Conservation (phyloP, 345 rosid species). For the Microthlaspi erraticum region DNA sequence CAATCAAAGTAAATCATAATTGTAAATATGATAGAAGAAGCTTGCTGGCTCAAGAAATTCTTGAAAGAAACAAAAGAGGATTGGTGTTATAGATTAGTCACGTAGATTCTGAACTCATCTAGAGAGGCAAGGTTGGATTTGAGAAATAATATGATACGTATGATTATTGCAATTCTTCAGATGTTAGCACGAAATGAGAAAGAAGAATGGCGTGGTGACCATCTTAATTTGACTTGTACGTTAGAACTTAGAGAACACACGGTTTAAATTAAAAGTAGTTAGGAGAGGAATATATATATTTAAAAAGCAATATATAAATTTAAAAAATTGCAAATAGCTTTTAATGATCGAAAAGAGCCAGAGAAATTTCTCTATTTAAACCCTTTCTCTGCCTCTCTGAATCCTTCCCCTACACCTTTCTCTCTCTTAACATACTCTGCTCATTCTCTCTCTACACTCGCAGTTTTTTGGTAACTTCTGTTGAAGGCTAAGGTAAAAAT, state of each 20-base stretch:
- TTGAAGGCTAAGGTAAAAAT: conserved; percentile 32
- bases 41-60: conserved; percentile 14
- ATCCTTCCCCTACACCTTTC: conserved; percentile 44
- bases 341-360: conserved; percentile 45
- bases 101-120: conserved; percentile 14
- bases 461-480: conserved; percentile 19
- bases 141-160: conserved; percentile 10
- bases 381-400: conserved; percentile 23
- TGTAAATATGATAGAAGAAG: conserved; percentile 17
- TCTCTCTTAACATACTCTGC: conserved; percentile 21
- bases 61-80: not conserved
- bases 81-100: not conserved
- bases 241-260: conserved; percentile 35
- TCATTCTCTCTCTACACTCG: conserved; percentile 16
- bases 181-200: conserved; percentile 20
- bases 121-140: too few species aligned
- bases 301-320: not conserved
- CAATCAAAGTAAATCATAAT: not conserved
- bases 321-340: conserved; percentile 32
- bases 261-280: conserved; percentile 31
- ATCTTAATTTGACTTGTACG: conserved; percentile 47
- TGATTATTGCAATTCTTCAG: not conserved
- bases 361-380: conserved; percentile 37
- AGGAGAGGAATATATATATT: conserved; percentile 9
- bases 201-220: conserved; percentile 29